A percentile compares a stretch with the other conserved stretches of the same genome.
Conservation (phyloP, 345 rosid species). For the Abelmoschus esculentus region DNA sequence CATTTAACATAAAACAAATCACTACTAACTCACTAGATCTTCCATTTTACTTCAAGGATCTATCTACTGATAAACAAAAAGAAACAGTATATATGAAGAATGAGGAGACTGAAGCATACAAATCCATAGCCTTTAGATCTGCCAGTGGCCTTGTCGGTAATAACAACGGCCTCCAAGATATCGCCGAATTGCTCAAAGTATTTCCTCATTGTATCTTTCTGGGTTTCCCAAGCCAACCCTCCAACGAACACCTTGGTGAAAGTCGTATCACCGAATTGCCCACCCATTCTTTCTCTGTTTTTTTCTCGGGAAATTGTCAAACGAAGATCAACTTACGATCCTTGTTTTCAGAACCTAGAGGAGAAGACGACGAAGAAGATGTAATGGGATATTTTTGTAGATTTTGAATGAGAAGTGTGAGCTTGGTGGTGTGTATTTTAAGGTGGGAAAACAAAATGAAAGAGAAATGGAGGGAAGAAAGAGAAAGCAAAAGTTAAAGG, state of each 20-base stretch:
- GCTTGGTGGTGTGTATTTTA: conserved; percentile 8
- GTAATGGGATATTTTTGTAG: conserved; percentile 5
- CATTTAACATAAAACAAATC: neutral
- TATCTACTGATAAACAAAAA: conserved; percentile 3
- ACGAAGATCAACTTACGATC: neutral
- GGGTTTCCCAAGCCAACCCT: conserved; percentile 98
- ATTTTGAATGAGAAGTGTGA: neutral
- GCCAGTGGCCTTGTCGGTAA: conserved; percentile 92
- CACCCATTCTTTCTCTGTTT: conserved; percentile 29
- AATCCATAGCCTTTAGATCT: conserved; percentile 99
- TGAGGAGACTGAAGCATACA: conserved; percentile 35
- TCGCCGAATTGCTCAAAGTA: conserved; percentile 96
- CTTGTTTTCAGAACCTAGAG: neutral
- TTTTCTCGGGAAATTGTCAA: neutral
- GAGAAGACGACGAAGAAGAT: neutral
- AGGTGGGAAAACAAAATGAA: conserved; percentile 11
- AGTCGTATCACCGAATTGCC: conserved; percentile 85
- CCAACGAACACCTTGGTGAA: conserved; percentile 95
- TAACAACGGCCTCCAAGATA: conserved; percentile 96
- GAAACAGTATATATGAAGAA: neutral
- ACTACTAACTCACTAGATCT: conserved; percentile 15
- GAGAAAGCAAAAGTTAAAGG: conserved; percentile 42
- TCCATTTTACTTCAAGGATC: conserved; percentile 14
- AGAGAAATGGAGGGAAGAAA: conserved; percentile 23
- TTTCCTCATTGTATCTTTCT: conserved; percentile 84